A percentile compares a stretch with the other conserved stretches of the same genome.
These are phyloP conservation scores for Psilocybe sp. DNA, from an alignment of 768 basidiomycete genomes.

Conservation along the genomic window DNA sequence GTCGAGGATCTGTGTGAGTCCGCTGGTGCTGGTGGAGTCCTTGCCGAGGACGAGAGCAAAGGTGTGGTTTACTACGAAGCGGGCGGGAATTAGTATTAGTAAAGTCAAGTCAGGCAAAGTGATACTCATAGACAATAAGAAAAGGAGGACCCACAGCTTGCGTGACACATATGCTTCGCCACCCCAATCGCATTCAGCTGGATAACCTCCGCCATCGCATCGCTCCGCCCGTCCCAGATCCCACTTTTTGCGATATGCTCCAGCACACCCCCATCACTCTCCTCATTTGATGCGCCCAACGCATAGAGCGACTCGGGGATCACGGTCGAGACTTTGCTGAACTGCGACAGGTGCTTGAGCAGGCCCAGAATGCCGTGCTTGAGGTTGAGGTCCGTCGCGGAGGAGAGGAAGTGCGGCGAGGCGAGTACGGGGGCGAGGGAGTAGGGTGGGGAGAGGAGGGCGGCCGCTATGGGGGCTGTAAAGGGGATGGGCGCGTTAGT, in stretches of 20 bases:
- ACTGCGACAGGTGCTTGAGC: slow-evolving; percentile 81
- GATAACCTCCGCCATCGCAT: slow-evolving; percentile 79
- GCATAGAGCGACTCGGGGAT: slow-evolving; percentile 53
- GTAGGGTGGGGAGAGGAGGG: slow-evolving; percentile 64
- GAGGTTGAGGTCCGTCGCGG: slow-evolving; percentile 68
- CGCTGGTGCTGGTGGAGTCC: slow-evolving; percentile 32
- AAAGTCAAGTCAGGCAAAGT: not conserved
- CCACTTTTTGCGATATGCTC: slow-evolving; percentile 57
- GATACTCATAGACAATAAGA: too few species aligned
- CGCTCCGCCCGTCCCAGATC: slow-evolving; percentile 69
- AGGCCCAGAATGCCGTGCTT: slow-evolving; percentile 89
- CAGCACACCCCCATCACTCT: slow-evolving; percentile 58
- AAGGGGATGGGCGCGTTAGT: not conserved
- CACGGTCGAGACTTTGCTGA: slow-evolving; percentile 49
- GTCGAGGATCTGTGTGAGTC: slow-evolving; percentile 67
- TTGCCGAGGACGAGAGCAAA: slow-evolving; percentile 51
- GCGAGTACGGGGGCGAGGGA: slow-evolving; percentile 61
- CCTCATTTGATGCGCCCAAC: too few species aligned
- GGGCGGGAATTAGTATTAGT: not conserved
- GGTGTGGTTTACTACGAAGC: slow-evolving; percentile 38
- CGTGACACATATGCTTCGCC: slow-evolving; percentile 83
- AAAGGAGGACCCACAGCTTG: slow-evolving; percentile 60
- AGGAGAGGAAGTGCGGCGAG: slow-evolving; percentile 52
- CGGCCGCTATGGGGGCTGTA: slow-evolving; percentile 56
- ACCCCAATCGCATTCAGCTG: slow-evolving; percentile 87